Percentiles rank a stretch among this genome's conserved stretches.
These are phyloP conservation scores for Knoxia roxburghii DNA, from an alignment of 257 asterid genomes.

Conservation along the genomic window DNA sequence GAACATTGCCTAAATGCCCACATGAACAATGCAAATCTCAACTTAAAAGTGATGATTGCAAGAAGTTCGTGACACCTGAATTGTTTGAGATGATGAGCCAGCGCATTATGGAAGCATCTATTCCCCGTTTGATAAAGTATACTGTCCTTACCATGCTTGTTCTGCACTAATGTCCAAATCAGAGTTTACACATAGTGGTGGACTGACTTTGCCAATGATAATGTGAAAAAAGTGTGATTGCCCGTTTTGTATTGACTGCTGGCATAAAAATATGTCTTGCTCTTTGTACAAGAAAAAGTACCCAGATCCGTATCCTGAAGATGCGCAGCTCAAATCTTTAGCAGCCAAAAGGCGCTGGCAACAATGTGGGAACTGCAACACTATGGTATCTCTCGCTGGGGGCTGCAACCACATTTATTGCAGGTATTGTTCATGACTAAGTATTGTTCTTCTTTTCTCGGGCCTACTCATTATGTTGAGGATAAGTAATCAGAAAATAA, in stretches of 20 bases:
- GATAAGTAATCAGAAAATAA: not conserved
- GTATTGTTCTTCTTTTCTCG: not conserved
- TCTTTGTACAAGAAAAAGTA: conserved; percentile 18
- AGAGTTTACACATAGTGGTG: conserved; percentile 1
- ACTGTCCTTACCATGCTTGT: conserved; percentile 34
- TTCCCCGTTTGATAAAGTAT: conserved; percentile 26
- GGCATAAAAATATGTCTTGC: conserved; percentile 50
- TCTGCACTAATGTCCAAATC: conserved; percentile 29
- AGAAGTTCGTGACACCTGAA: conserved; percentile 21
- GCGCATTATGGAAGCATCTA: conserved; percentile 27
- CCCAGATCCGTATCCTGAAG: conserved; percentile 37
- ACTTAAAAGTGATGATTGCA: conserved; percentile 23
- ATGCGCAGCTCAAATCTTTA: conserved; percentile 38
- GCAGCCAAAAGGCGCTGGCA: conserved; percentile 52
- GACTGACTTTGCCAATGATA: not conserved
- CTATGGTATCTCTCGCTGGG: conserved; percentile 49
- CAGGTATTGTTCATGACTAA: conserved; percentile 33
- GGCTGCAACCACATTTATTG: conserved; percentile 75
- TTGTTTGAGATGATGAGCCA: conserved; percentile 21
- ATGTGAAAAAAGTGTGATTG: conserved; percentile 32
- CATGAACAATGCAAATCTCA: conserved; percentile 25
- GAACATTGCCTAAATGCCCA: conserved; percentile 30
- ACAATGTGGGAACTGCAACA: conserved; percentile 49
- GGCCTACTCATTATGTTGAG: not conserved
- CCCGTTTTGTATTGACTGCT: conserved; percentile 47